Evolutionary conservation across 192 early-diverging fungal species (phyloP), one percentile per base, ranked within the genome.

Genomic region (Backusella westeae): DNA sequence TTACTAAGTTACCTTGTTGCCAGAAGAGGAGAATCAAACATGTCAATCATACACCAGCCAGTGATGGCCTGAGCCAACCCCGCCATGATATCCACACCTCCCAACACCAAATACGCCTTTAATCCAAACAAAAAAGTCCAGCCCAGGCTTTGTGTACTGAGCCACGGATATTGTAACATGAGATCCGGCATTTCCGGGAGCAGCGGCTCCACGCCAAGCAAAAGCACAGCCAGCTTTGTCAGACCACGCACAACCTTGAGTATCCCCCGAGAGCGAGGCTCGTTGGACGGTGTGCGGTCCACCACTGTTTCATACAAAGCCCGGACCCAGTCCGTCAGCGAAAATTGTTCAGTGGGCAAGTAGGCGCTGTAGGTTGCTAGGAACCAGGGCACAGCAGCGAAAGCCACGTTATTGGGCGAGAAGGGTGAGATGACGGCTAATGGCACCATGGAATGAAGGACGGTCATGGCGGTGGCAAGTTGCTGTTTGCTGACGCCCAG

Each of bases 11-110:
- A 72, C 70, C 70, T 72, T 19, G 39, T 49, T 26, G 70, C 39
- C 10, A 72, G 29, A 17, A 72, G 17, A n/a, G 70, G 42, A 5
- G 41, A 46, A 35, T 72, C 70, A 72, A 72, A 72, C 70, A 72
- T 72, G 19, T 72, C 70, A 42, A 72, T 26, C 70, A 72, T 72
- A 34, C 42, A 34, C 44, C 39, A 49, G 9, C 70, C 70, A 6
- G 70, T 72, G 12, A 72, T 17, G 17, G 44, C 34, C 29, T 72
- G 70, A 17, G 42, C 39, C 21, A 72, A 17, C 3, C 70, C 70
- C 1, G 44, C 29, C 26, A 41, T 17, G 1, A 49, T 17, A 52
- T 72, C 70, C 15, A 72, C 44, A 21, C n/a, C 39, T n/a, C 42
- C 70, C 23, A 72, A 19, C 15, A 72, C 42, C 70, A 72, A n/a